Evolutionary conservation across 768 basidiomycete genomes (phyloP).

Genomic region (Agaricus blazei): DNA sequence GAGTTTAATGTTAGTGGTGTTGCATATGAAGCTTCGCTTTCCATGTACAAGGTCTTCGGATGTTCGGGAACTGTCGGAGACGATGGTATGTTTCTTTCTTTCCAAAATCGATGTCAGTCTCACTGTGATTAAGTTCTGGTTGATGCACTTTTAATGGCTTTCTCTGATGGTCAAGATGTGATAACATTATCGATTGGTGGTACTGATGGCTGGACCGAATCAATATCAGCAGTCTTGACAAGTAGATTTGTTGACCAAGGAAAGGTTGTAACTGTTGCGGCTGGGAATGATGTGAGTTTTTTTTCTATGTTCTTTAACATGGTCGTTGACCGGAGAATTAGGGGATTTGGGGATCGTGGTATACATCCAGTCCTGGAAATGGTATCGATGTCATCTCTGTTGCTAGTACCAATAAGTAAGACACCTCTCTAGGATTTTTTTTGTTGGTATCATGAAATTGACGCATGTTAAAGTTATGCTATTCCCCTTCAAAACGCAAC

Average conservation of each 20-base stretch:
- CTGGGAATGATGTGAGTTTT: constrained; percentile 42
- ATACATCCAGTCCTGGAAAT: constrained; percentile 46
- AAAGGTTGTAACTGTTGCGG: constrained; percentile 58
- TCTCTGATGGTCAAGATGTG: constrained; percentile 53
- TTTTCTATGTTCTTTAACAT: not conserved
- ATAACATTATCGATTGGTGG: constrained; percentile 65
- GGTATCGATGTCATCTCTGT: constrained; percentile 54
- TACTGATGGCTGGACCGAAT: constrained; percentile 59
- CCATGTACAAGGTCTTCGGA: constrained; percentile 55
- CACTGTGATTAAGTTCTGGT: constrained; percentile 25
- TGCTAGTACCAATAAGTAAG: constrained; percentile 48
- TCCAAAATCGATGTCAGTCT: not conserved
- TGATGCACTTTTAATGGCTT: constrained; percentile 46
- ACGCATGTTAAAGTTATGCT: constrained; percentile 32
- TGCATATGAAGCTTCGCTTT: constrained; percentile 54
- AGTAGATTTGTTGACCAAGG: constrained; percentile 53
- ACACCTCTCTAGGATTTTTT: constrained; percentile 4
- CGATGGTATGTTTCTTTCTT: constrained; percentile 35
- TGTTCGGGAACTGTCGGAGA: constrained; percentile 48
- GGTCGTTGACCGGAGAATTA: constrained; percentile 10
- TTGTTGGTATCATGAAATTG: not conserved
- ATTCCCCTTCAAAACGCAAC: constrained; percentile 54
- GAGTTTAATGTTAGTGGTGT: constrained; percentile 65
- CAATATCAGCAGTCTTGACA: constrained; percentile 47
- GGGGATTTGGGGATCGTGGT: constrained; percentile 60